Evolutionary conservation across 2,329 filamentous ascomycete species (phyloP), one percentile per base, ranked within the genome.

Genomic region (Nigrospora osmanthi): DNA sequence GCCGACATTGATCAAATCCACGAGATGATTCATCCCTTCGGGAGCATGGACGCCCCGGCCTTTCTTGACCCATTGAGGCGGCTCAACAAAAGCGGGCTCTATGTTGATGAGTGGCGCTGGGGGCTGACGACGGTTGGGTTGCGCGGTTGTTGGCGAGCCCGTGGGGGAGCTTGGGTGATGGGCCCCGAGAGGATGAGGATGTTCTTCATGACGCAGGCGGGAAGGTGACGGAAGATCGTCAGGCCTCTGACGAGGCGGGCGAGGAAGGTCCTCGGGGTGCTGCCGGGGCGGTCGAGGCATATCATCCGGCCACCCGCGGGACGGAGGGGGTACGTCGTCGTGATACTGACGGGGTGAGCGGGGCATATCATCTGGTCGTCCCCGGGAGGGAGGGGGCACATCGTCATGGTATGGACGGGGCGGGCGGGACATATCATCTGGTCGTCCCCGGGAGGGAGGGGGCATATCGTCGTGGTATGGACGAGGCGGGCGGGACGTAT

Each of bases 31-130:
- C 36, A 54, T 49, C n/a, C 59, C 59, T 17, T 60, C 58, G 2
- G 60, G 58, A 4, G 55, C 58, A 30, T 57, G 55, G 12, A 63
- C 57, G 17, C 60, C 60, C 17, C 57, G 60, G 9, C 60, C 60
- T 11, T 57, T 51, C 28, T 53, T 55, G 15, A 51, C 49, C 59
- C 59, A 61, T 34, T 61, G 60, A 3, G 59, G 57, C 11, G 58
- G 48, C 38, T 58, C 58, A n/a, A 56, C 54, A 38, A 55, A 48
- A 3, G 40, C 48, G 3, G 59, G 52, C 4, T 54, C 53, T 35
- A 63, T 38, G 34, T 56, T 54, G 17, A 63, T 48, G 2, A 63
- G 49, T 10, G 60, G 60, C 40, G 55, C 60, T n/a, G 54, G 52
- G 13, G 44, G 49, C 13, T 52, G 50, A 35, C 54, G 55, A 2